Evolutionary conservation across 495 filamentous ascomycete genomes (phyloP).

Genomic region (Penicillium ucsense): DNA sequence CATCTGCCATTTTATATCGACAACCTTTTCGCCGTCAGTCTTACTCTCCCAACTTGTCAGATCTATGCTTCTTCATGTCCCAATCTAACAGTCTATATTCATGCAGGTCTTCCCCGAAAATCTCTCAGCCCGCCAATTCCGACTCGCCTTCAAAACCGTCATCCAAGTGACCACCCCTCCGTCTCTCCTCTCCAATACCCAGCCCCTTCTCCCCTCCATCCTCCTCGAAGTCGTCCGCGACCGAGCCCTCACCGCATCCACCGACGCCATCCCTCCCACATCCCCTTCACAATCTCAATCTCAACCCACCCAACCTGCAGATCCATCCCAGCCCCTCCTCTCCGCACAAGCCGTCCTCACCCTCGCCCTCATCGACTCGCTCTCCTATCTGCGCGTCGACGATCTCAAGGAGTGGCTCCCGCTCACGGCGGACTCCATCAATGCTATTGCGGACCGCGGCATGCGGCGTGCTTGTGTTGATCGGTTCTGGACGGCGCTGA

Average conservation of each 20-base stretch:
- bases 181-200: conserved; percentile 54
- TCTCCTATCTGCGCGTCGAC: conserved; percentile 61
- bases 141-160: conserved; percentile 84
- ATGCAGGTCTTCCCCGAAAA: conserved; percentile 63
- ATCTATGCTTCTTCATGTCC: background rate
- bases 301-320: conserved; percentile 13
- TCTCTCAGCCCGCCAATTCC: conserved; percentile 82
- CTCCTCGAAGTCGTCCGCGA: conserved; percentile 74
- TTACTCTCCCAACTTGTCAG: too few relatives aligned
- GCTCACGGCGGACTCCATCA: conserved; percentile 57
- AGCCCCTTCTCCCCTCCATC: conserved; percentile 67
- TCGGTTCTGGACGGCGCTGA: conserved; percentile 78
- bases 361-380: conserved; percentile 71
- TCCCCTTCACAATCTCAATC: conserved; percentile 11
- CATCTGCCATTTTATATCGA: conserved; percentile 83
- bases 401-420: conserved; percentile 73
- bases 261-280: conserved; percentile 33
- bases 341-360: conserved; percentile 77
- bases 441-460: conserved; percentile 45
- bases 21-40: conserved; percentile 59
- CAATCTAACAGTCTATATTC: conserved; percentile 4
- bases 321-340: conserved; percentile 26
- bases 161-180: conserved; percentile 81
- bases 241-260: conserved; percentile 48
- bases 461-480: conserved; percentile 59